Evolutionary conservation across 768 basidiomycete genomes (phyloP).

Genomic region (Auricularia cornea): DNA sequence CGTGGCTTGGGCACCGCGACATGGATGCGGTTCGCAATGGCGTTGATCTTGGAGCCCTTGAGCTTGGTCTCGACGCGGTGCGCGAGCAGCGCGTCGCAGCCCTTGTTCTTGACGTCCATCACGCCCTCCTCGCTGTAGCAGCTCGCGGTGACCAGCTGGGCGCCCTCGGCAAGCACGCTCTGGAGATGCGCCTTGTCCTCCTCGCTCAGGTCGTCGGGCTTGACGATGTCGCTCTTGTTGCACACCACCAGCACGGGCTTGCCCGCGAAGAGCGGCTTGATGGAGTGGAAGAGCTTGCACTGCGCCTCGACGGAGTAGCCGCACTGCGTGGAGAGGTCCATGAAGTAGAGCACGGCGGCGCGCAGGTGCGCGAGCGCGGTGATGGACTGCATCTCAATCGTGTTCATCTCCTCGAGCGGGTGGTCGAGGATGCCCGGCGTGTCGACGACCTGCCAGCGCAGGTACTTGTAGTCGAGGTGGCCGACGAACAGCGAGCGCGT

Average conservation of each 20-base stretch:
- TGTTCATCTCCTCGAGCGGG: conserved; percentile 99
- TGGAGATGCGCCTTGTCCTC: conserved; percentile 76
- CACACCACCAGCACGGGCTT: conserved; percentile 93
- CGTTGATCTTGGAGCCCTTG: conserved; percentile 87
- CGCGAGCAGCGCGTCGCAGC: conserved; percentile 91
- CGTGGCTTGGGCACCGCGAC: conserved; percentile 86
- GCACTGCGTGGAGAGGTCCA: conserved; percentile 98
- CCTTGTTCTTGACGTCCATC: conserved; percentile 91
- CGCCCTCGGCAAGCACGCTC: conserved; percentile 76
- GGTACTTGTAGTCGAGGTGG: conserved; percentile 97
- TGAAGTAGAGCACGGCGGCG: conserved; percentile 92
- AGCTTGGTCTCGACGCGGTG: conserved; percentile 92
- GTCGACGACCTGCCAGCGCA: conserved; percentile 99
- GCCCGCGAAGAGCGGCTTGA: conserved; percentile 91
- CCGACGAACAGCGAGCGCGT: conserved; percentile 98
- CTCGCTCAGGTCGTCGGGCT: conserved; percentile 72
- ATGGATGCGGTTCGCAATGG: conserved; percentile 90
- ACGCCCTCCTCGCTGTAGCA: conserved; percentile 97
- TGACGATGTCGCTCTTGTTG: conserved; percentile 94
- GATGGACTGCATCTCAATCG: conserved; percentile 99
- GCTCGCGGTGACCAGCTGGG: conserved; percentile 75
- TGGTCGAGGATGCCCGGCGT: conserved; percentile 98
- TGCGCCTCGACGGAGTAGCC: conserved; percentile 94
- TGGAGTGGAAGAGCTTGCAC: conserved; percentile 99
- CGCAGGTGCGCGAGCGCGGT: conserved; percentile 96